Conservation (phyloP, 1,284 basidiomycete species). For the Stygiomarasmius scandens region DNA sequence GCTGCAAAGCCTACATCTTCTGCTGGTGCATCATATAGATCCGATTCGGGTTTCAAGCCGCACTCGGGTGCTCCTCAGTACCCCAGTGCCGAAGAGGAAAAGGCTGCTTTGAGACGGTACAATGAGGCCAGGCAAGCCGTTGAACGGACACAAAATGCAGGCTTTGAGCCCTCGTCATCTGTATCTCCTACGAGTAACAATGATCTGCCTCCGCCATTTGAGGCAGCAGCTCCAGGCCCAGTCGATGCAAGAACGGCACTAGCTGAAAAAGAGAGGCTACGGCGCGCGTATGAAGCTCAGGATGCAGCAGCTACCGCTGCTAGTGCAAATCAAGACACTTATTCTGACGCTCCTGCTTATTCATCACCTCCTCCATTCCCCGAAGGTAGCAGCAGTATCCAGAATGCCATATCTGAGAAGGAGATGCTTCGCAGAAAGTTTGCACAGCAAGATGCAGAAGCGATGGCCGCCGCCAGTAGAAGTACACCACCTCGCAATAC, state of each 20-base stretch:
- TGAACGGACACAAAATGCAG: constrained; percentile 45
- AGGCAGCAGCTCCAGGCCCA: constrained; percentile 35
- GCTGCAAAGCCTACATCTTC: constrained; percentile 32
- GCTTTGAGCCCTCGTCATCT: constrained; percentile 45
- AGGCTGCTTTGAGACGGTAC: constrained; percentile 67
- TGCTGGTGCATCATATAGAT: constrained; percentile 26
- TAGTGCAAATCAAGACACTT: constrained; percentile 5
- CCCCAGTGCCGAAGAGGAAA: constrained; percentile 52
- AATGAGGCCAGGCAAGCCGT: constrained; percentile 73
- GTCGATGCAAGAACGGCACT: constrained; percentile 40
- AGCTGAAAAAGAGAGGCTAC: constrained; percentile 39
- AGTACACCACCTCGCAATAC: constrained; percentile 9
- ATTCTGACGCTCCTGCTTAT: constrained; percentile 16
- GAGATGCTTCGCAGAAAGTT: constrained; percentile 50
- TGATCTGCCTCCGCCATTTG: constrained; percentile 54
- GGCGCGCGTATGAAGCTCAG: constrained; percentile 32
- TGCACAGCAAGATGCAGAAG: constrained; percentile 20
- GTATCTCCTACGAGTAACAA: constrained; percentile 26
- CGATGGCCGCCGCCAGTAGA: constrained; percentile 1
- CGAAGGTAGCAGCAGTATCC: constrained; percentile 13
- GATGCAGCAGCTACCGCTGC: constrained; percentile 17
- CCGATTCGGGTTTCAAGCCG: constrained; percentile 2
- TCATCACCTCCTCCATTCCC: constrained; percentile 20
- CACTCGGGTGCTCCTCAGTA: constrained; percentile 42
- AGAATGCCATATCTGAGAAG: constrained; percentile 50